Evolutionary conservation across 139 green algal species (phyloP).

Genomic region (Edaphochlamys debaryana): DNA sequence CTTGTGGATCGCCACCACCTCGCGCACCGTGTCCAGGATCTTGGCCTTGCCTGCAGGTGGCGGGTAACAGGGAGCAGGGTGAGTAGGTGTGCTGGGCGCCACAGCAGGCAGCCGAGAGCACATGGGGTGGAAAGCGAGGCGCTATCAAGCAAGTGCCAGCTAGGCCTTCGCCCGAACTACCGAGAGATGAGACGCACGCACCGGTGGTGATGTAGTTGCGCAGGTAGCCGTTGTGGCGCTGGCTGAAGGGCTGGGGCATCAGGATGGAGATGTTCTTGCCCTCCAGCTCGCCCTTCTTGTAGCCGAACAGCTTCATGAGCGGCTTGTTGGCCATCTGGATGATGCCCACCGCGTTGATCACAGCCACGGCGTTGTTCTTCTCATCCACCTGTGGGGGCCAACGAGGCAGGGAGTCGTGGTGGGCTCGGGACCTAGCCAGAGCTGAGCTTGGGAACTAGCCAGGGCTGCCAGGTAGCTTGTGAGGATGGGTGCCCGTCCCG

Average conservation of each 20-base stretch:
- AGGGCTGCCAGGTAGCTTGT: too few relatives aligned
- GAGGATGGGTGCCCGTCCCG: background rate
- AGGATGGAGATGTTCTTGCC: constrained; percentile 69
- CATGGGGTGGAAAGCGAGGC: too few relatives aligned
- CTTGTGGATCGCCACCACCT: constrained; percentile 67
- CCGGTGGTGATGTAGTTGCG: constrained; percentile 58
- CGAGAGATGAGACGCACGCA: background rate
- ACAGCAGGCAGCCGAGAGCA: too few relatives aligned
- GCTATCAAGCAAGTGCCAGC: too few relatives aligned
- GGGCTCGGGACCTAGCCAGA: too few relatives aligned
- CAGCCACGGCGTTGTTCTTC: constrained; percentile 48
- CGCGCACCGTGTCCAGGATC: constrained; percentile 53
- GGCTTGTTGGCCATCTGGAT: constrained; percentile 57
- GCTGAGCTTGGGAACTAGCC: too few relatives aligned
- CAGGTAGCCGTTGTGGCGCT: constrained; percentile 68
- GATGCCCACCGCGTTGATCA: constrained; percentile 58
- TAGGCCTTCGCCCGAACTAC: too few relatives aligned
- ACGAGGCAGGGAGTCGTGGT: background rate
- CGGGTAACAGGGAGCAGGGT: background rate
- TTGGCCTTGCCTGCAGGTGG: constrained; percentile 51
- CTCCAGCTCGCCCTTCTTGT: constrained; percentile 65
- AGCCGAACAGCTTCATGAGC: constrained; percentile 57
- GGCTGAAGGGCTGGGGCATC: constrained; percentile 62
- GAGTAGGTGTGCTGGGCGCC: too few relatives aligned
- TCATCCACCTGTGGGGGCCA: constrained; percentile 50